Evolutionary conservation across 257 asterid species (phyloP), one percentile per base, ranked within the genome.

Genomic region (Petunia axillaris): DNA sequence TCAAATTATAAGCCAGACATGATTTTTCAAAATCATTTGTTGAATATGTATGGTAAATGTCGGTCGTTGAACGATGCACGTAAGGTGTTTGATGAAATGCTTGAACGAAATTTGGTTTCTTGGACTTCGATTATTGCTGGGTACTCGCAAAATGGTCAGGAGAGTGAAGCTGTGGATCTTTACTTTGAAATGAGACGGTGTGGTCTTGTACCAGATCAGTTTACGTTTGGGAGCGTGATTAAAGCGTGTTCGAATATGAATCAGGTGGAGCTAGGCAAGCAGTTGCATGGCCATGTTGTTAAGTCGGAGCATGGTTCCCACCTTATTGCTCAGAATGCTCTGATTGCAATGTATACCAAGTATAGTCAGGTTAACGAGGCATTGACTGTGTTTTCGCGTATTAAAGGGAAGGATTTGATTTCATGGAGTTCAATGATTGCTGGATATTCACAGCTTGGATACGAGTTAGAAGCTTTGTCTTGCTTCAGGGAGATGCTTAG

Each of bases 391-490:
- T 91, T 93, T 85, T 83, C 81, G 60, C 52, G 41, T 59, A 88
- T 91, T 79, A 25, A 86, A 53, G 60, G 80, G 25, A 93, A 87
- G 85, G 92, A 93, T 88, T 84, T 93, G 86, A 86, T 92, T 57
- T 93, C 97, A 0, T 93, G 98, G 98, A 93, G 98, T 79, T 90
- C 98, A 48, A 86, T 93, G 83, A 90, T 93, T 84, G 87, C 95
- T 50, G 97, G 94, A 14, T 89, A 88, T 86, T 82, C 95, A 50
- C 92, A 91, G 82, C 93, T 88, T 58, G 95, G 97, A 35, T 89
- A 81, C 48, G 95, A 91, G 86, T 43, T 83, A 43, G 88, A 89
- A 63, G 93, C 94, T 82, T 79, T 93, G 59, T 35, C 58, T 40
- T 86, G 81, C 84, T 93, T 93, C 75, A 89, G 84, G 83, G 91